These are phyloP conservation scores for Elsinoe ampelina DNA, from an alignment of 2,329 filamentous ascomycete genomes.

Conservation along the genomic window DNA sequence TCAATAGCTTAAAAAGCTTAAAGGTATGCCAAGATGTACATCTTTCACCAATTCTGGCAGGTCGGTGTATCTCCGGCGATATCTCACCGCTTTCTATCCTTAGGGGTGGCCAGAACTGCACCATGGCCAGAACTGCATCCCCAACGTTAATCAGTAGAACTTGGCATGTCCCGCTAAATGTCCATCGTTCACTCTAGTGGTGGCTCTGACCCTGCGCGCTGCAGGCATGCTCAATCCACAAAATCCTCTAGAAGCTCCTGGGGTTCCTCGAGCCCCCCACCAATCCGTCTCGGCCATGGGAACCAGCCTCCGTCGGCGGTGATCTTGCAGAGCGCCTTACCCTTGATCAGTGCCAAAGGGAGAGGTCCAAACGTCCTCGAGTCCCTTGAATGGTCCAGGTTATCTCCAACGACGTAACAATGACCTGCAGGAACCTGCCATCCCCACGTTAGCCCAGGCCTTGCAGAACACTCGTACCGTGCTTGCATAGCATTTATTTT, in stretches of 20 bases:
- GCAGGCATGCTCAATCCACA: constrained; percentile 12
- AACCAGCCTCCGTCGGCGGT: constrained; percentile 14
- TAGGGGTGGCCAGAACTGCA: too few relatives aligned
- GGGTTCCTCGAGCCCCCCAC: constrained; percentile 13
- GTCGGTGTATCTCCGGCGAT: too few relatives aligned
- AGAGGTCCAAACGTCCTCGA: constrained; percentile 79
- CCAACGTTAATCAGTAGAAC: too few relatives aligned
- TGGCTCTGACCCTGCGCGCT: background rate
- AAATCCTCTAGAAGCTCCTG: constrained; percentile 16
- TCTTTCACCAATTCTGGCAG: too few relatives aligned
- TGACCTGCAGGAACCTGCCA: constrained; percentile 76
- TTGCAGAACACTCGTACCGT: background rate
- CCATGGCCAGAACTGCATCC: too few relatives aligned
- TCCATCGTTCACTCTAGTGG: too few relatives aligned
- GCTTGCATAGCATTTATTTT: background rate
- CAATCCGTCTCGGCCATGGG: constrained; percentile 14
- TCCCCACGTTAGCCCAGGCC: background rate
- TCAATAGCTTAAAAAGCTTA: too few relatives aligned
- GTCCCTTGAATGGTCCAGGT: constrained; percentile 73
- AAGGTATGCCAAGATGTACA: too few relatives aligned
- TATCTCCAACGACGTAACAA: constrained; percentile 86
- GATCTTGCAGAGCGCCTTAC: constrained; percentile 58
- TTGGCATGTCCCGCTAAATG: too few relatives aligned
- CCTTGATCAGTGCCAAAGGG: constrained; percentile 72
- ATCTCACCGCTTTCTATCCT: too few relatives aligned